Base-by-base conservation (phyloP, 2,329 filamentous ascomycete genomes). In the Monascus ruber region DNA sequence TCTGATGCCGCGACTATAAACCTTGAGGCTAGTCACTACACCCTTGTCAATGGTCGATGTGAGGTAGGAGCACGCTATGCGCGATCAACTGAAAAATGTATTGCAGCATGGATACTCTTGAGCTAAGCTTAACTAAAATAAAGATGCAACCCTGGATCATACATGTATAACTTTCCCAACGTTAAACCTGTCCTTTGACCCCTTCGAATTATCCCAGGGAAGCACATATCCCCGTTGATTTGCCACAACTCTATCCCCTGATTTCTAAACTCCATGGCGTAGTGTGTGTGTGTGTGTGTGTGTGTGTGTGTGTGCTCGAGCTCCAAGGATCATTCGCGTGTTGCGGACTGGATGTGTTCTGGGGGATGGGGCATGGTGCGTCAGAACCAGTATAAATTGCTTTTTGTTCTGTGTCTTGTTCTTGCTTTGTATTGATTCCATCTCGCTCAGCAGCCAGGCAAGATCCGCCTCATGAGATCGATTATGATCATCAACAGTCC, bases 291-390 rank as follows among this genome's bases (percentile, higher is more conserved):
- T n/a, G n/a, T n/a, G n/a, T n/a, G n/a, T n/a, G n/a, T n/a, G n/a
- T n/a, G n/a, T n/a, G n/a, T n/a, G n/a, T n/a, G n/a, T n/a, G n/a
- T n/a, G n/a, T n/a, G n/a, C n/a, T n/a, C n/a, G n/a, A 62, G 2
- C 56, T 62, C 63, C 68, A 71, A 0, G 68, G 64, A 24, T 63
- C 72, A 10, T 61, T 53, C 2, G 59, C 48, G 36, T 79, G 59
- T 44, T 69, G 62, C 0, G 74, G 73, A 2, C 62, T 60, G 0
- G 73, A 71, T 2, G 71, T 70, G 5, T 63, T 64, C 34, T 64
- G 44, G 72, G 46, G n/a, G 61, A 69, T 1, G 76, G 75, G 2
- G 74, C 73, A 48, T 79, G 75, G 38, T 79, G 73, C 0, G 74
- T 79, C 0, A 71, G 65, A 0, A 79, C 64, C 0, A 79, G 42